Base-by-base conservation (phyloP, 352 stramenopile genomes). In the Pythium scleroteichum region DNA sequence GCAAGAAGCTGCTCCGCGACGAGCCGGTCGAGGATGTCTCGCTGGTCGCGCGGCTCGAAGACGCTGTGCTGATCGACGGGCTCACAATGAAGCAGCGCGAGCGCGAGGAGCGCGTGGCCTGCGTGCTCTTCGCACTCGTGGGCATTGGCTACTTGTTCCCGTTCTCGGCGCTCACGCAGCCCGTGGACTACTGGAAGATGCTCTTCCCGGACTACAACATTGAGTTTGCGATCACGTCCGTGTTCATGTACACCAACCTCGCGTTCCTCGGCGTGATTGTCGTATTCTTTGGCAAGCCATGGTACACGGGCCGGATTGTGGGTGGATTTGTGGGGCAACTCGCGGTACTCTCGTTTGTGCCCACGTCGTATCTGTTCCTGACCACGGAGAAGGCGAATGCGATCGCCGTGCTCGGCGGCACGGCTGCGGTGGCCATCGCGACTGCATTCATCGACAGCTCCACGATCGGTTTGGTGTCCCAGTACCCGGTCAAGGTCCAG, bases 131-230 rank as follows among this genome's bases (percentile, higher is more conserved):
- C 49, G 65, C 76, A 50, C 76, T 92, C 47, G 75, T 92, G 20
- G 84, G 82, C 52, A 75, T 92, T 38, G 86, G 83, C 22, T 95
- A 95, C 64, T 69, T 95, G 54, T 95, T 95, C 64, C 86, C 86
- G 16, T 95, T 95, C 68, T 95, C 86, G 44, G 86, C 86, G 47
- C 79, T 95, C 58, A 95, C 86, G 40, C 86, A 95, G 69, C 86
- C 86, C n/a, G 83, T 93, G 53, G 86, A 95, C 72, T 95, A 93
- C 68, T 95, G 86, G 83, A 84, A 87, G 51, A 69, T 88, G 72
- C 72, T 93, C 16, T 95, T 93, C 58, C 86, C 86, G 3, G 80
- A 93, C 68, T 92, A 76, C 66, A 95, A 92, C 69, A 90, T 95
- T 52, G 86, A 95, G 66, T 95, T 93, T 57, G 75, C 76, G 26